phyloP scores from a whole-genome alignment of 148 eudicot genomes.

The Fallopia convolvulus region DNA sequence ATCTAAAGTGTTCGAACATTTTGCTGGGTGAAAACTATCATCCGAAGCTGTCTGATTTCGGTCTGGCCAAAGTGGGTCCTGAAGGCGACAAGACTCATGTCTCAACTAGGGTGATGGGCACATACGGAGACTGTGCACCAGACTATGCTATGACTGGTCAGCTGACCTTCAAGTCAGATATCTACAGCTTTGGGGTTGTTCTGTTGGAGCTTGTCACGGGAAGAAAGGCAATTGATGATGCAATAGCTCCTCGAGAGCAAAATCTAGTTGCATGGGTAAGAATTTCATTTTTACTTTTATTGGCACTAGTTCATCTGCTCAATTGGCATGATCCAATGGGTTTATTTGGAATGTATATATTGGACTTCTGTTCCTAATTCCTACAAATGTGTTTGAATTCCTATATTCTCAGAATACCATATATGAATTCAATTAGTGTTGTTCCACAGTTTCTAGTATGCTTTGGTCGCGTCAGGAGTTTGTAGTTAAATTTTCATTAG shows the following conservation, averaged over 20 bases:
- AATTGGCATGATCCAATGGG: too few relatives aligned
- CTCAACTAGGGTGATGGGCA: slow-evolving; percentile 14
- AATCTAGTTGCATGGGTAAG: slow-evolving; percentile 5
- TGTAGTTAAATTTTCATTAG: too few relatives aligned
- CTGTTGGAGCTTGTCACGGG: slow-evolving; percentile 3
- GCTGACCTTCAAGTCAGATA: too few relatives aligned
- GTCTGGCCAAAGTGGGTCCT: slow-evolving; percentile 10
- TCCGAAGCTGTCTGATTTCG: not conserved
- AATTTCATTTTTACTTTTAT: not conserved
- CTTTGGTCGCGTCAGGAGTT: too few relatives aligned
- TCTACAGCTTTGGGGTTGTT: not conserved
- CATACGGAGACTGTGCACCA: not conserved
- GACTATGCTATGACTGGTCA: too few relatives aligned
- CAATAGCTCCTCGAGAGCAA: not conserved
- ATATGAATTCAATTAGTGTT: too few relatives aligned
- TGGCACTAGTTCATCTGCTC: too few relatives aligned
- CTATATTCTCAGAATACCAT: too few relatives aligned
- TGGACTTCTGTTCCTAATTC: too few relatives aligned
- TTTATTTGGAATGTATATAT: too few relatives aligned
- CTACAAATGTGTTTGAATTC: too few relatives aligned
- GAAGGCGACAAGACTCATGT: slow-evolving; percentile 7
- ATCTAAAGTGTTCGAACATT: slow-evolving; percentile 6
- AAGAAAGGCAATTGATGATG: slow-evolving; percentile 8
- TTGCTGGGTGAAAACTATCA: not conserved
- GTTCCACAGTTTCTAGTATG: too few relatives aligned